Conservation (phyloP, 1,139 yeast genomes). For the Geotrichum reessii region DNA sequence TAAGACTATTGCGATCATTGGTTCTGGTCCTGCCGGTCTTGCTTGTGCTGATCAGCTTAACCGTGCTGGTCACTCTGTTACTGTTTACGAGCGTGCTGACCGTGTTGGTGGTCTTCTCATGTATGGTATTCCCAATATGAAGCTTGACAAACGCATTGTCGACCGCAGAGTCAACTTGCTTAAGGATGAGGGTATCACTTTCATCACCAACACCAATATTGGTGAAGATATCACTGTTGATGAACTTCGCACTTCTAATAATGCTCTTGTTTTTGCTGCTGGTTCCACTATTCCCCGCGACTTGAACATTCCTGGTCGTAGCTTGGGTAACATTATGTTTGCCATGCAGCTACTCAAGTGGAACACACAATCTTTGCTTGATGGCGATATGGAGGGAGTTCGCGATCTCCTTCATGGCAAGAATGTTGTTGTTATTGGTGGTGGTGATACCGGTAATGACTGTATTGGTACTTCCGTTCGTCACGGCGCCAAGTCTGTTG, state of each 20-base stretch:
- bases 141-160: slow-evolving; percentile 86
- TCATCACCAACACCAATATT: slow-evolving; percentile 68
- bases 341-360: slow-evolving; percentile 90
- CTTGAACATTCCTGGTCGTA: slow-evolving; percentile 89
- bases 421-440: slow-evolving; percentile 93
- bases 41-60: slow-evolving; percentile 96
- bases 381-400: slow-evolving; percentile 72
- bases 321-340: slow-evolving; percentile 78
- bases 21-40: slow-evolving; percentile 96
- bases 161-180: slow-evolving; percentile 88
- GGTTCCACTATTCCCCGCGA: slow-evolving; percentile 97
- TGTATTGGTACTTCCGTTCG: slow-evolving; percentile 97
- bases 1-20: slow-evolving; percentile 76
- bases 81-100: slow-evolving; percentile 89
- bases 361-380: slow-evolving; percentile 86
- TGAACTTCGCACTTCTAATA: slow-evolving; percentile 57
- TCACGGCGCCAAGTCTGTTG: slow-evolving; percentile 94
- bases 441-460: slow-evolving; percentile 99
- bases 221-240: slow-evolving; percentile 73
- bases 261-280: slow-evolving; percentile 88
- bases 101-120: slow-evolving; percentile 94
- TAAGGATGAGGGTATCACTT: slow-evolving; percentile 84
- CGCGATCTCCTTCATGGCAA: slow-evolving; percentile 71
- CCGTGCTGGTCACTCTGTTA: slow-evolving; percentile 89
- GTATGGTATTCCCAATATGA: slow-evolving; percentile 99